These are phyloP conservation scores for Domatiomyces globalis DNA, from an alignment of 2,329 filamentous ascomycete species.

Conservation along the genomic window DNA sequence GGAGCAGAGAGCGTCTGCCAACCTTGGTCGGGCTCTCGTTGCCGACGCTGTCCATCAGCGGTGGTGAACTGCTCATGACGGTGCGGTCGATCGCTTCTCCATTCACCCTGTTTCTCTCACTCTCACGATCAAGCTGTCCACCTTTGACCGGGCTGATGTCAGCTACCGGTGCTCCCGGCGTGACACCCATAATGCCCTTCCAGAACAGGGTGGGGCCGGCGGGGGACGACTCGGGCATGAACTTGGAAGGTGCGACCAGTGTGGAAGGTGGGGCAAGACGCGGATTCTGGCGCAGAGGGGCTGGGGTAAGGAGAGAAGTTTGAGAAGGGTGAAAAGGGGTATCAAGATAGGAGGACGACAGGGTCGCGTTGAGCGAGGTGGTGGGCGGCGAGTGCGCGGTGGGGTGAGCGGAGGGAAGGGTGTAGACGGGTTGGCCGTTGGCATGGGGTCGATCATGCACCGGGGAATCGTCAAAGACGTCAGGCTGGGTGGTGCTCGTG, in stretches of 20 bases:
- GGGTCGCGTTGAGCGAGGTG: conserved; percentile 22
- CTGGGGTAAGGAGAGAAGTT: conserved; percentile 34
- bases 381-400: conserved; percentile 22
- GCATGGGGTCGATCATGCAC: conserved; percentile 22
- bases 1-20: conserved; percentile 16
- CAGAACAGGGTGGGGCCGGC: conserved; percentile 32
- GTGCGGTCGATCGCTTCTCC: conserved; percentile 23
- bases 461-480: conserved; percentile 28
- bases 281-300: conserved; percentile 35
- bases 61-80: conserved; percentile 35
- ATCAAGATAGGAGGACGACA: conserved; percentile 36
- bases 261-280: conserved; percentile 36
- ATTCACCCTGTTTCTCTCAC: conserved; percentile 3
- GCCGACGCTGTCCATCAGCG: conserved; percentile 31
- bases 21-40: conserved; percentile 28
- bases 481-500: conserved; percentile 21
- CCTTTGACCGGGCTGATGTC: conserved; percentile 36
- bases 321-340: conserved; percentile 27
- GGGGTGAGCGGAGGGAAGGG: conserved; percentile 12
- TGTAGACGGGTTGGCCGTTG: conserved; percentile 12
- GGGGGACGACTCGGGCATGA: conserved; percentile 38
- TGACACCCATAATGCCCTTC: conserved; percentile 30
- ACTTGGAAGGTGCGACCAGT: conserved; percentile 35
- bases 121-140: conserved; percentile 12
- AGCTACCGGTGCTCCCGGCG: conserved; percentile 18